Conservation (phyloP, 345 rosid species). For the Syzygium jambos region DNA sequence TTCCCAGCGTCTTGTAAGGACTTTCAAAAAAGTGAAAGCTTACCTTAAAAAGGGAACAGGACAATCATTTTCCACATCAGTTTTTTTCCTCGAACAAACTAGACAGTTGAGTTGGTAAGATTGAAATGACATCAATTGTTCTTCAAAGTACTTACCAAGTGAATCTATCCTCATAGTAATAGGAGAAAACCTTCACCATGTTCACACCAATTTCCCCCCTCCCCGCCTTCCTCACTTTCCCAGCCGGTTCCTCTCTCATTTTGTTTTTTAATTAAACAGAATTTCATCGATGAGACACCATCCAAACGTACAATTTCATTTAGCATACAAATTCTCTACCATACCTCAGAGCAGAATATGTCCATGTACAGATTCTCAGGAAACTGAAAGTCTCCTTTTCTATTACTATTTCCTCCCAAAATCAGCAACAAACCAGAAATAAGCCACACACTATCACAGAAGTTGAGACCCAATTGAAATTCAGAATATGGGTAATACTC, state of each 20-base stretch:
- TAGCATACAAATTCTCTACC: not conserved
- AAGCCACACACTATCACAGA: not conserved
- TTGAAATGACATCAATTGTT: not conserved
- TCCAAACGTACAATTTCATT: not conserved
- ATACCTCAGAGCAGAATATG: not conserved
- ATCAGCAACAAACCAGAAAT: not conserved
- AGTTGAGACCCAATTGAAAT: not conserved
- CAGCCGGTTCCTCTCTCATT: not conserved
- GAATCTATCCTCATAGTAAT: not conserved
- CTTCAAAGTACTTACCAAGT: not conserved
- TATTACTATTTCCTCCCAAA: not conserved
- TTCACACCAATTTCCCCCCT: not conserved
- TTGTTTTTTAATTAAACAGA: not conserved
- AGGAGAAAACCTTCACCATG: not conserved
- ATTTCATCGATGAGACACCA: not conserved
- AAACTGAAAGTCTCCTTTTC: not conserved
- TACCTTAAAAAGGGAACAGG: not conserved
- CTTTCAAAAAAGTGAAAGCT: not conserved
- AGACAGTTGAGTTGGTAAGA: not conserved
- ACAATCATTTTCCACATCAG: not conserved
- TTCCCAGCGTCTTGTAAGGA: not conserved
- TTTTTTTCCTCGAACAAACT: not conserved
- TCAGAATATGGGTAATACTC: not conserved
- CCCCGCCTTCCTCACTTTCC: not conserved
- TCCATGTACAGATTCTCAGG: not conserved